These are phyloP conservation scores for Dichotomocladium elegans DNA, from an alignment of 371 early-diverging fungal species.

Conservation along the genomic window DNA sequence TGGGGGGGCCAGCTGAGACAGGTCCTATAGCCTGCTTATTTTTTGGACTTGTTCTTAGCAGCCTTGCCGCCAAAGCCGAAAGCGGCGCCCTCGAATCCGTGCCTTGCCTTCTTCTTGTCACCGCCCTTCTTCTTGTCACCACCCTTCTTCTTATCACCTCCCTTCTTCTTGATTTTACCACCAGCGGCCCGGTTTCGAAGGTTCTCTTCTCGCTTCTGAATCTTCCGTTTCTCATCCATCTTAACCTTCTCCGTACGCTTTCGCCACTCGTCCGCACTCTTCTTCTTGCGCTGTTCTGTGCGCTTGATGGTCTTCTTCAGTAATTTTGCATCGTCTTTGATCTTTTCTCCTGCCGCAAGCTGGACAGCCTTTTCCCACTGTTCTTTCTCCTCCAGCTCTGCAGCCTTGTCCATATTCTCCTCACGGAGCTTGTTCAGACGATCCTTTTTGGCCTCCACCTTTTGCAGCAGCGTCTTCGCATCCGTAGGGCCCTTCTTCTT, in stretches of 20 bases:
- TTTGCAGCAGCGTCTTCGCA: slow-evolving; percentile 70
- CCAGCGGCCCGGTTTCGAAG: slow-evolving; percentile 57
- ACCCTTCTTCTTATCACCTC: slow-evolving; percentile 41
- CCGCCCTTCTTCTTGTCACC: slow-evolving; percentile 52
- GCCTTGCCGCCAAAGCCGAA: slow-evolving; percentile 35
- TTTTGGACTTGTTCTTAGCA: slow-evolving; percentile 24
- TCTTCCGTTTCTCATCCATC: slow-evolving; percentile 61
- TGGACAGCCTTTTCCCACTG: slow-evolving; percentile 79
- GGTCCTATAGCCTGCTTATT: too few relatives aligned
- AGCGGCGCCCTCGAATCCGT: slow-evolving; percentile 46
- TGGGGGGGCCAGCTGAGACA: neutral
- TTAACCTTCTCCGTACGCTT: slow-evolving; percentile 68
- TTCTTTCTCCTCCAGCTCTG: slow-evolving; percentile 66
- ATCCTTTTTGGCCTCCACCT: slow-evolving; percentile 71
- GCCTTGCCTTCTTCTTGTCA: slow-evolving; percentile 44
- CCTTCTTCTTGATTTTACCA: slow-evolving; percentile 65
- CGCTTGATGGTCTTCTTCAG: slow-evolving; percentile 90
- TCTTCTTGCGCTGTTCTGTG: slow-evolving; percentile 77
- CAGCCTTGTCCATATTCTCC: slow-evolving; percentile 68
- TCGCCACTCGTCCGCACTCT: slow-evolving; percentile 81
- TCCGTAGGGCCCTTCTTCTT: slow-evolving; percentile 73
- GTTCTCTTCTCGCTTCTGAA: slow-evolving; percentile 73
- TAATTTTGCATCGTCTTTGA: slow-evolving; percentile 86
- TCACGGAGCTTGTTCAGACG: slow-evolving; percentile 72
- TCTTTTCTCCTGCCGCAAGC: slow-evolving; percentile 83